These are phyloP conservation scores for Achaetomium macrosporum DNA, from an alignment of 2,329 filamentous ascomycete species.

Conservation along the genomic window DNA sequence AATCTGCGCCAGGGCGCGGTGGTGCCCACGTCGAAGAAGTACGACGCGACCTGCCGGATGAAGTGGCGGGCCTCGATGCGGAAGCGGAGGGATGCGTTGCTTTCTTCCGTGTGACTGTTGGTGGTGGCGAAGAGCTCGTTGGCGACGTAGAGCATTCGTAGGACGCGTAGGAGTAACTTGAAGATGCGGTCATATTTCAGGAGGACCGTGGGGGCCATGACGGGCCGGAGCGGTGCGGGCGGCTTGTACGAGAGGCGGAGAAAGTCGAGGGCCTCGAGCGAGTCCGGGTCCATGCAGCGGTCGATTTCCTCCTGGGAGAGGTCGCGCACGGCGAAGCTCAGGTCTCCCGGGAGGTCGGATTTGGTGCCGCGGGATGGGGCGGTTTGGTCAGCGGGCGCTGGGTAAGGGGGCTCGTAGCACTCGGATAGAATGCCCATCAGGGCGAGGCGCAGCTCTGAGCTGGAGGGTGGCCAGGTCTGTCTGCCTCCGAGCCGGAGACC, in stretches of 20 bases:
- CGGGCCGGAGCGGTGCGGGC: constrained; percentile 60
- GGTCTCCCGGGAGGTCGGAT: constrained; percentile 53
- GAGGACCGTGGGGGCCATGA: constrained; percentile 67
- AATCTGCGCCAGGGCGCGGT: constrained; percentile 67
- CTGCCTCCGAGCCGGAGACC: constrained; percentile 77
- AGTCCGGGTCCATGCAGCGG: constrained; percentile 74
- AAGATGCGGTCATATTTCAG: constrained; percentile 83
- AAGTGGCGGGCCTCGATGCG: constrained; percentile 76
- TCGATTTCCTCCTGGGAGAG: constrained; percentile 73
- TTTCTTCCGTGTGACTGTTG: constrained; percentile 29
- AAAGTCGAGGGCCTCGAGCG: constrained; percentile 88
- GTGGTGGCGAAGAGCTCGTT: constrained; percentile 45
- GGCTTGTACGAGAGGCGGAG: constrained; percentile 79
- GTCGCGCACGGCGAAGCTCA: constrained; percentile 81
- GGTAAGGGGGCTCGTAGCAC: constrained; percentile 45
- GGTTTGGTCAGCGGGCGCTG: not conserved
- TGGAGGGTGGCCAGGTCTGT: constrained; percentile 86
- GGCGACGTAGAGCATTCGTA: constrained; percentile 73
- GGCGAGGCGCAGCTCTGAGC: constrained; percentile 83
- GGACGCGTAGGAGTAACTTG: constrained; percentile 66
- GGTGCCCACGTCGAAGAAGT: constrained; percentile 77
- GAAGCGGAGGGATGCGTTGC: constrained; percentile 52
- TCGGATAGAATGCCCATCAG: constrained; percentile 81
- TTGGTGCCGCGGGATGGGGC: not conserved
- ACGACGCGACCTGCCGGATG: constrained; percentile 63